A percentile compares a stretch with the other conserved stretches of the same genome.
phyloP scores from a whole-genome alignment of 2,329 filamentous ascomycete genomes.

The Aspergillus tamarii region DNA sequence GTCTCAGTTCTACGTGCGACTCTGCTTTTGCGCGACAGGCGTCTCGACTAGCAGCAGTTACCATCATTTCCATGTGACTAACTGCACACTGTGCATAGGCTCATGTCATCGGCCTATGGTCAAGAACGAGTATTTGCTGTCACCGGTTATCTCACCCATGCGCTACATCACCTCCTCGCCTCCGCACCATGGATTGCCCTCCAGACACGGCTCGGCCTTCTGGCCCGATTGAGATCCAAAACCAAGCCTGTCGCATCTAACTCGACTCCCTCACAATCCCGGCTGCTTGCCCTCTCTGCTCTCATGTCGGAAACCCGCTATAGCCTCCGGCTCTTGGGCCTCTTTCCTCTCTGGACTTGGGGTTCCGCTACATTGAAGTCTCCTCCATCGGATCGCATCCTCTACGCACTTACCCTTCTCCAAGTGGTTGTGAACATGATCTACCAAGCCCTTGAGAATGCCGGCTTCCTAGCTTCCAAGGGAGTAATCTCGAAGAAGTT shows the following conservation, averaged over 20 bases:
- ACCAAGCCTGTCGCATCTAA: constrained; percentile 10
- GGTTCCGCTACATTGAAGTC: constrained; percentile 64
- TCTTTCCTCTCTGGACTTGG: constrained; percentile 78
- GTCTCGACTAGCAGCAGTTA: background rate
- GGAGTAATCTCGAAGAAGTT: constrained; percentile 61
- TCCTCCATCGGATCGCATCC: constrained; percentile 47
- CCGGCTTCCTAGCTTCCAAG: constrained; percentile 74
- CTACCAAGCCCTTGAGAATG: constrained; percentile 84
- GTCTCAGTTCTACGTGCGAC: background rate
- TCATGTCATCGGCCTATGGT: constrained; percentile 69
- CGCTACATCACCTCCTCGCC: constrained; percentile 63
- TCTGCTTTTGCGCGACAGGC: background rate
- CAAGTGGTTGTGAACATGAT: constrained; percentile 69
- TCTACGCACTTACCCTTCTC: constrained; percentile 62
- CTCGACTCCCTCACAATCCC: constrained; percentile 44
- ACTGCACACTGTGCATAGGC: constrained; percentile 43
- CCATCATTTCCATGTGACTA: constrained; percentile 4
- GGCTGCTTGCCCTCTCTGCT: constrained; percentile 51
- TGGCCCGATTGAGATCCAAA: constrained; percentile 34
- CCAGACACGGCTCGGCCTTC: constrained; percentile 50
- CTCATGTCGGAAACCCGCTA: constrained; percentile 56
- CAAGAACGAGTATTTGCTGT: constrained; percentile 72
- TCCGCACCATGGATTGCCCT: constrained; percentile 48
- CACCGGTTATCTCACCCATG: constrained; percentile 68
- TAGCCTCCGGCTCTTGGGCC: constrained; percentile 60